phyloP scores from a whole-genome alignment of 2,329 filamentous ascomycete species.

The Fusarium musae region DNA sequence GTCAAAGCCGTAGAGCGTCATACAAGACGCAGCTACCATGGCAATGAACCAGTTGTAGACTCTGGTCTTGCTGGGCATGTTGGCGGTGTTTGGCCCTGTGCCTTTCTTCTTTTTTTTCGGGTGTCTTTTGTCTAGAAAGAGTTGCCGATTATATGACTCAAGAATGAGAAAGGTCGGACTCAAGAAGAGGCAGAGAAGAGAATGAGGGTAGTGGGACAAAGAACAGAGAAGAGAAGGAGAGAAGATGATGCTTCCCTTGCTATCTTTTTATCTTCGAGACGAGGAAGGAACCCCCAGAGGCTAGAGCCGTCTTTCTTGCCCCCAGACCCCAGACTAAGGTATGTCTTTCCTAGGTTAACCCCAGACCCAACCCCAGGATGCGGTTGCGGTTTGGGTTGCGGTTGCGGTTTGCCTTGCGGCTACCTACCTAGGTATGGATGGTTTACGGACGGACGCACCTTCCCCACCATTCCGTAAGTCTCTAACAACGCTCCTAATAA shows the following conservation, averaged over 20 bases:
- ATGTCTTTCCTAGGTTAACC: conserved; percentile 8
- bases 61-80: conserved; percentile 51
- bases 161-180: not conserved
- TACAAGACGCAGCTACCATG: conserved; percentile 76
- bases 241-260: conserved; percentile 12
- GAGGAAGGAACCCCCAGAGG: conserved; percentile 17
- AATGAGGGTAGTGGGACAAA: conserved; percentile 7
- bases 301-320: conserved; percentile 23
- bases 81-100: conserved; percentile 36
- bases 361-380: conserved; percentile 31
- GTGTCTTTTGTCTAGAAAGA: not conserved
- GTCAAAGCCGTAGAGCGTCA: conserved; percentile 81
- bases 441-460: not conserved
- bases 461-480: conserved; percentile 12
- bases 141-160: not conserved
- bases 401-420: conserved; percentile 4
- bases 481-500: too few species aligned
- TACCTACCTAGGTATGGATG: not conserved
- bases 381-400: not conserved
- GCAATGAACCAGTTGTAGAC: conserved; percentile 65
- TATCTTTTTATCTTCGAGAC: conserved; percentile 35
- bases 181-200: not conserved
- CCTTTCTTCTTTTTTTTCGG: not conserved
- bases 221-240: conserved; percentile 7
- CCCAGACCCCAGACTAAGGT: conserved; percentile 21